These are phyloP conservation scores for Melanomma pulvis-pyrius DNA, from an alignment of 495 filamentous ascomycete genomes.

Conservation along the genomic window DNA sequence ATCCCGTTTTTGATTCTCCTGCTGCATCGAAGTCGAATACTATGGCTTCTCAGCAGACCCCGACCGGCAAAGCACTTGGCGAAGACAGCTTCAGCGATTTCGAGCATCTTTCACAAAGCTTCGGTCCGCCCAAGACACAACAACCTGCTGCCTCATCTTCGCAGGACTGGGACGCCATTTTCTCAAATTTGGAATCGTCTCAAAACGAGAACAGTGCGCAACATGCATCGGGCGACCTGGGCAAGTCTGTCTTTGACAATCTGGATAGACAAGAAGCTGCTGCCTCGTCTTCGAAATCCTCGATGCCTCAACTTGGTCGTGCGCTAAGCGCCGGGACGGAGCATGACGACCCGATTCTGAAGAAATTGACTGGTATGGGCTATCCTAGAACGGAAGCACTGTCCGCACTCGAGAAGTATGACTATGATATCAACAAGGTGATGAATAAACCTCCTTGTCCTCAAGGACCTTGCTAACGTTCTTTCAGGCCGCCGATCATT, in stretches of 20 bases:
- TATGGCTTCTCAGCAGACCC: slow-evolving; percentile 59
- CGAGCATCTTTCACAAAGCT: slow-evolving; percentile 42
- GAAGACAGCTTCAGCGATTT: slow-evolving; percentile 59
- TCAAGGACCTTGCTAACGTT: neutral
- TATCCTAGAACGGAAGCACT: slow-evolving; percentile 80
- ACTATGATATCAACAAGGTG: slow-evolving; percentile 95
- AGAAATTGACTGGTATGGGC: slow-evolving; percentile 88
- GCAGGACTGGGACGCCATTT: slow-evolving; percentile 96
- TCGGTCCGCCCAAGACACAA: slow-evolving; percentile 41
- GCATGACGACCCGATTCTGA: slow-evolving; percentile 88
- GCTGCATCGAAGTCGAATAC: slow-evolving; percentile 52
- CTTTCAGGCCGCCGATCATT: slow-evolving; percentile 43
- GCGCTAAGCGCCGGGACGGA: slow-evolving; percentile 73
- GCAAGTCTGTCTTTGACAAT: slow-evolving; percentile 29
- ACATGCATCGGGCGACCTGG: slow-evolving; percentile 13
- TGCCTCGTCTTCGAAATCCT: slow-evolving; percentile 23
- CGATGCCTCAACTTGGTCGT: slow-evolving; percentile 59
- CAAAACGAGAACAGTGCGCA: slow-evolving; percentile 40
- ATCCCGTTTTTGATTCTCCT: slow-evolving; percentile 63
- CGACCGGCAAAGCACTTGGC: slow-evolving; percentile 54
- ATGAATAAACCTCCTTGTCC: slow-evolving; percentile 35
- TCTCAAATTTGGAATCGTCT: slow-evolving; percentile 71
- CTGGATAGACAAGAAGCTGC: slow-evolving; percentile 27
- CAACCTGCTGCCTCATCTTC: slow-evolving; percentile 47
- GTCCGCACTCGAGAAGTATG: slow-evolving; percentile 85